A percentile compares a stretch with the other conserved stretches of the same genome.
These are phyloP conservation scores for Geranium incanum DNA, from an alignment of 441 rosid genomes.

Conservation along the genomic window DNA sequence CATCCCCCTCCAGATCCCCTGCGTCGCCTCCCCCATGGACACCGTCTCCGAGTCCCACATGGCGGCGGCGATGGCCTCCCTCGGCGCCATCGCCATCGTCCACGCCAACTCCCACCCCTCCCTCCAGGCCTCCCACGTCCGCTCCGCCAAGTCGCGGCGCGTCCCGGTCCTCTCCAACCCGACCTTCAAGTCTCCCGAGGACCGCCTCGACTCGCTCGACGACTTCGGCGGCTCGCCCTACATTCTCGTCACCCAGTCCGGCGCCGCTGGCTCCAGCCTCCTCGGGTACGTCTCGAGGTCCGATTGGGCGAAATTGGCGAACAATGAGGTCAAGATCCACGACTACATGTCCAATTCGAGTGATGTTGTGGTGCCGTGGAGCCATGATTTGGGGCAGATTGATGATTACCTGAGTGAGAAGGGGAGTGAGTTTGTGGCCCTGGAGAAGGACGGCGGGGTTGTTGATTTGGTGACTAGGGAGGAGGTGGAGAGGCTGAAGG, in stretches of 20 bases:
- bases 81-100: conserved; percentile 73
- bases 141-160: conserved; percentile 57
- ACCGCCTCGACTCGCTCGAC: conserved; percentile 22
- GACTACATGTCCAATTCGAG: conserved; percentile 47
- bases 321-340: conserved; percentile 42
- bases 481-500: conserved; percentile 65
- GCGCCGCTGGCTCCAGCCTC: conserved; percentile 39
- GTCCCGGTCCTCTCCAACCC: conserved; percentile 53
- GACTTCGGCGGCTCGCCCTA: conserved; percentile 43
- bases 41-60: conserved; percentile 81
- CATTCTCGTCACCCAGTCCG: conserved; percentile 49
- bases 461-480: conserved; percentile 59
- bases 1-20: conserved; percentile 66
- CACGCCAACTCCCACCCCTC: conserved; percentile 54
- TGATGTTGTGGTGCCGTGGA: conserved; percentile 39
- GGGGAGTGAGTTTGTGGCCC: conserved; percentile 42
- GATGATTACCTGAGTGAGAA: conserved; percentile 38
- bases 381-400: conserved; percentile 45
- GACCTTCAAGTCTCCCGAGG: conserved; percentile 36
- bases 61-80: conserved; percentile 86
- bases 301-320: conserved; percentile 39
- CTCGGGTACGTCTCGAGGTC: conserved; percentile 54
- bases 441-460: conserved; percentile 47
- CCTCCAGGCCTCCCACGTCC: conserved; percentile 53
- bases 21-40: conserved; percentile 94